Evolutionary conservation across 2,329 filamentous ascomycete genomes (phyloP).

Genomic region (Hypoxylon sp.): DNA sequence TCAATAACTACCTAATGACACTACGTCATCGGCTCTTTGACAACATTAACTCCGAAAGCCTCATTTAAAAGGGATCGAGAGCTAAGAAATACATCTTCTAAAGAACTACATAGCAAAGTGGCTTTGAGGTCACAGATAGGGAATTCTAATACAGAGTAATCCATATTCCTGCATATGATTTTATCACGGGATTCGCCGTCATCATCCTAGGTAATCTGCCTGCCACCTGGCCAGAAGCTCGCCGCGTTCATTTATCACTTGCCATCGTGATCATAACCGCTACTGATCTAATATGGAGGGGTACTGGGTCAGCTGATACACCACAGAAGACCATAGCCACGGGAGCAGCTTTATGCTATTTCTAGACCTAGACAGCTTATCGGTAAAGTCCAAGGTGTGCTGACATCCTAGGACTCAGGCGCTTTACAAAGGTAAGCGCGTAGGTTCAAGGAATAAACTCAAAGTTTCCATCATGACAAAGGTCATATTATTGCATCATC

Average conservation of each 20-base stretch:
- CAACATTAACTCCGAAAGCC: conserved; percentile 19
- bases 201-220: conserved; percentile 37
- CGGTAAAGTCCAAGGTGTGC: conserved; percentile 10
- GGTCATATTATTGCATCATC: conserved; percentile 32
- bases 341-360: conserved; percentile 26
- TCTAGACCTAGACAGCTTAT: conserved; percentile 6
- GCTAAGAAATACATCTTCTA: not conserved
- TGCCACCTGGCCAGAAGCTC: conserved; percentile 33
- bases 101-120: conserved; percentile 1
- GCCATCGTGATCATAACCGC: conserved; percentile 31
- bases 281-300: conserved; percentile 2
- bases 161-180: conserved; percentile 33
- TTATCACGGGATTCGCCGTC: conserved; percentile 36
- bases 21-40: conserved; percentile 35
- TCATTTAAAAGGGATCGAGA: not conserved
- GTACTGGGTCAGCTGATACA: conserved; percentile 37
- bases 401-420: not conserved
- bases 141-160: conserved; percentile 15
- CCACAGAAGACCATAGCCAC: conserved; percentile 21
- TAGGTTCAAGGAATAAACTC: conserved; percentile 10
- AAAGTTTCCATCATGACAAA: conserved; percentile 18
- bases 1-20: conserved; percentile 2
- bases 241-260: conserved; percentile 16
- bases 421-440: not conserved
- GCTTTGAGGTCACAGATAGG: conserved; percentile 9